Conservation (phyloP, 1,139 yeast species). For the Saccharomyces hybrid region DNA sequence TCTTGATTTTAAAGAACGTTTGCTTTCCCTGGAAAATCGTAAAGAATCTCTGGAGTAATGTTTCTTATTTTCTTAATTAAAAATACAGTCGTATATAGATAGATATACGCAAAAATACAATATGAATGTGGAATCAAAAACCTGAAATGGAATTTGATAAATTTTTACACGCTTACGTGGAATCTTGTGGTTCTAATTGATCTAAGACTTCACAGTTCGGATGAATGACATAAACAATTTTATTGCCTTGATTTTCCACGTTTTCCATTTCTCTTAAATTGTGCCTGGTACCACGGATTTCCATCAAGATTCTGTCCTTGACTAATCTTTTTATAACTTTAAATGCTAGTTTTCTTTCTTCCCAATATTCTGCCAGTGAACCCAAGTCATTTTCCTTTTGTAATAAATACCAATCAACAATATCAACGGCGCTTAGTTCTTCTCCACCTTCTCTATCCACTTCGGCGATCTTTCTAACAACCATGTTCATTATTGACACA, state of each 20-base stretch:
- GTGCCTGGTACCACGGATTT: slow-evolving; percentile 55
- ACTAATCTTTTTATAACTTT: slow-evolving; percentile 81
- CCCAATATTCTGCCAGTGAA: slow-evolving; percentile 63
- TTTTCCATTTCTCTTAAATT: slow-evolving; percentile 35
- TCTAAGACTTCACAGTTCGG: slow-evolving; percentile 83
- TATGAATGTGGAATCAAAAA: background rate
- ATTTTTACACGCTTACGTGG: background rate
- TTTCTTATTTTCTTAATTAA: too few relatives aligned
- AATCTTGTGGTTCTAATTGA: slow-evolving; percentile 11
- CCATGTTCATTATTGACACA: slow-evolving; percentile 70
- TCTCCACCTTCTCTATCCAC: slow-evolving; percentile 40
- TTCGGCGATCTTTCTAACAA: slow-evolving; percentile 65
- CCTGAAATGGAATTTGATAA: background rate
- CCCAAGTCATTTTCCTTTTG: slow-evolving; percentile 66
- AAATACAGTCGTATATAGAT: too few relatives aligned
- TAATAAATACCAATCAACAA: slow-evolving; percentile 74
- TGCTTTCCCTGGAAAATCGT: too few relatives aligned
- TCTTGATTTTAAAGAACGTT: background rate
- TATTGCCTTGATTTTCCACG: slow-evolving; percentile 26
- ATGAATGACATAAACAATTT: slow-evolving; percentile 65
- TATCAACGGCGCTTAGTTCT: slow-evolving; percentile 63
- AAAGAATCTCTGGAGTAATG: too few relatives aligned
- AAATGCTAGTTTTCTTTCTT: slow-evolving; percentile 62
- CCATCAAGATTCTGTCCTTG: slow-evolving; percentile 79
- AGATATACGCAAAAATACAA: too few relatives aligned